Evolutionary conservation across 495 filamentous ascomycete species (phyloP), one percentile per base, ranked within the genome.

Genomic region (Xylaria grammica): DNA sequence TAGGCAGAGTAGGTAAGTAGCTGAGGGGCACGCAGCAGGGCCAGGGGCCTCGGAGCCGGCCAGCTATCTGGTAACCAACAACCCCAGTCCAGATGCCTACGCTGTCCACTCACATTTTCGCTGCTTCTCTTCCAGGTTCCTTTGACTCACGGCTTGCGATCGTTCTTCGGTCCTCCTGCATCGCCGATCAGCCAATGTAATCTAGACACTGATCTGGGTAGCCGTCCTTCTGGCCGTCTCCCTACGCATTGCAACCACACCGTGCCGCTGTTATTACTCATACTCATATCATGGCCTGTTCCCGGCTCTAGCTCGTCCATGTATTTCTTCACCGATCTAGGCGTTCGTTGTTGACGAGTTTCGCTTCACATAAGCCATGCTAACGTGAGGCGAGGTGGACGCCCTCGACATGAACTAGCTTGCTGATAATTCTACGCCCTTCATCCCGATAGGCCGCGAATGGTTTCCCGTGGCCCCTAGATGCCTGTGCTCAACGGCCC

Each of bases 161-260:
- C 56, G 29, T 38, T 59, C 56, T 26, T 59, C 27, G 34, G 24
- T 11, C 53, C 24, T 36, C 36, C 53, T 57, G 53, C 44, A 48
- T n/a, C 42, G 32, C 26, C 42, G 42, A 42, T 51, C 58, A 61
- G 26, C 46, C 58, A 48, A 51, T 42, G 32, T 42, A 51, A 51
- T 29, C 46, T 36, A 48, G 38, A 44, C n/a, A n/a, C n/a, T n/a
- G n/a, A n/a, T n/a, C n/a, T n/a, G n/a, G n/a, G n/a, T n/a, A n/a
- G n/a, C n/a, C n/a, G n/a, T n/a, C n/a, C n/a, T n/a, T n/a, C n/a
- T 50, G 22, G 17, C 57, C 19, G 38, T 36, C 20, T 60, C 45
- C 30, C 44, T 22, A 51, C 58, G 58, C 46, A 49, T 42, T 61
- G 58, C 42, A 61, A 61, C 58, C 58, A 61, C 46, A 61, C 58